Conservation (phyloP, 1,284 basidiomycete species). For the Marasmius fiardii region DNA sequence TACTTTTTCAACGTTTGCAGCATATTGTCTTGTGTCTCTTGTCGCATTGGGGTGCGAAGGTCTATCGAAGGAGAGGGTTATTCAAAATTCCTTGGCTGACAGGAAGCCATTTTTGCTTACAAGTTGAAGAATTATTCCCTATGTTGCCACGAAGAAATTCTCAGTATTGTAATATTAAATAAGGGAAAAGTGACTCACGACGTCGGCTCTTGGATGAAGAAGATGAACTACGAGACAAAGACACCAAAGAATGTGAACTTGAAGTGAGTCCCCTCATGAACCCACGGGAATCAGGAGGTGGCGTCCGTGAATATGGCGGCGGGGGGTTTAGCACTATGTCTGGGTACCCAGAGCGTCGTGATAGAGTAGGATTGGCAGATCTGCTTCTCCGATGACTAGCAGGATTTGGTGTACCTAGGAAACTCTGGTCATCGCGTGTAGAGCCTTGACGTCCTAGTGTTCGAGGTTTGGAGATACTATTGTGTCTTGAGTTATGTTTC, state of each 20-base stretch:
- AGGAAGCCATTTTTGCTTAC: not conserved
- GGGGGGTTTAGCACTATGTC: not conserved
- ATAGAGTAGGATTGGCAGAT: not conserved
- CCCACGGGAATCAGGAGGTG: not conserved
- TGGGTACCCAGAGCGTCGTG: not conserved
- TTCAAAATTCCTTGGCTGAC: not conserved
- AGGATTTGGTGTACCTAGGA: not conserved
- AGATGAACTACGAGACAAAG: not conserved
- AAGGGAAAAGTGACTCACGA: not conserved
- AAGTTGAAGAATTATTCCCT: not conserved
- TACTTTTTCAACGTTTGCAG: slow-evolving; percentile 31
- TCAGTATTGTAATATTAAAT: not conserved
- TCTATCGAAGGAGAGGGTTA: not conserved
- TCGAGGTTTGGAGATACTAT: not conserved
- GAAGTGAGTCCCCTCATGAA: not conserved
- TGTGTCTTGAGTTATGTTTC: not conserved
- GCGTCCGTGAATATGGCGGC: slow-evolving; percentile 2
- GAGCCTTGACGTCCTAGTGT: not conserved
- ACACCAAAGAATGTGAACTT: not conserved
- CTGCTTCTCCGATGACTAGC: slow-evolving; percentile 1
- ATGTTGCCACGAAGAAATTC: too few species aligned
- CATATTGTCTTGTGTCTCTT: slow-evolving; percentile 22
- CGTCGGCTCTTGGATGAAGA: not conserved
- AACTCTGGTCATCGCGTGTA: not conserved
- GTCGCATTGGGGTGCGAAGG: not conserved